Evolutionary conservation across 768 basidiomycete genomes (phyloP).

Genomic region (Pleurotus tuoliensis): DNA sequence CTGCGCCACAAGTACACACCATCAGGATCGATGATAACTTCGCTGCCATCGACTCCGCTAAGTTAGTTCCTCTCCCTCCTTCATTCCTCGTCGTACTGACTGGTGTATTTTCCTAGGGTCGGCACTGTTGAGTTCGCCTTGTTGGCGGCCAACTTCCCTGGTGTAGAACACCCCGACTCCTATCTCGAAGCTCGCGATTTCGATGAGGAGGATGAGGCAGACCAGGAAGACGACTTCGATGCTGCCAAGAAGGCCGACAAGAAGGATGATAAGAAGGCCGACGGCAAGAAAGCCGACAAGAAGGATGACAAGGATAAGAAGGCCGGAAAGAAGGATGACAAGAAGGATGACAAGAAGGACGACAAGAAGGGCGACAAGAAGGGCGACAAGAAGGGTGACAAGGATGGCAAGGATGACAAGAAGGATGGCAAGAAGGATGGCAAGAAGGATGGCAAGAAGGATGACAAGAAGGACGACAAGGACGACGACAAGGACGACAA

Average conservation of each 20-base stretch:
- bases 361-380: not conserved
- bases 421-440: not conserved
- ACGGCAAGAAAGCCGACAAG: not conserved
- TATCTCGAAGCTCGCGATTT: not conserved
- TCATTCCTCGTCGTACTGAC: not conserved
- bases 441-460: not conserved
- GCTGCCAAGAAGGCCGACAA: not conserved
- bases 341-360: not conserved
- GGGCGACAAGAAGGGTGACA: not conserved
- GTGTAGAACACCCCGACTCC: not conserved
- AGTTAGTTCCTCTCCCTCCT: constrained; percentile 6
- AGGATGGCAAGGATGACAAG: not conserved
- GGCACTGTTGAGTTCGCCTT: not conserved
- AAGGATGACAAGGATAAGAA: not conserved
- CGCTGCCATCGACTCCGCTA: constrained; percentile 18
- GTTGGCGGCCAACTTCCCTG: not conserved
- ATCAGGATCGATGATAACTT: constrained; percentile 33
- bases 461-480: not conserved
- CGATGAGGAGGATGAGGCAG: not conserved
- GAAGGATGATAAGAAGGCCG: not conserved
- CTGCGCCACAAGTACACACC: constrained; percentile 25
- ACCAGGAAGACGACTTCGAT: not conserved
- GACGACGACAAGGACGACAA: not conserved
- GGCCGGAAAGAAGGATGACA: not conserved
- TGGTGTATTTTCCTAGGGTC: not conserved